Base-by-base conservation (phyloP, 495 filamentous ascomycete genomes). In the Usnea hakonensis region DNA sequence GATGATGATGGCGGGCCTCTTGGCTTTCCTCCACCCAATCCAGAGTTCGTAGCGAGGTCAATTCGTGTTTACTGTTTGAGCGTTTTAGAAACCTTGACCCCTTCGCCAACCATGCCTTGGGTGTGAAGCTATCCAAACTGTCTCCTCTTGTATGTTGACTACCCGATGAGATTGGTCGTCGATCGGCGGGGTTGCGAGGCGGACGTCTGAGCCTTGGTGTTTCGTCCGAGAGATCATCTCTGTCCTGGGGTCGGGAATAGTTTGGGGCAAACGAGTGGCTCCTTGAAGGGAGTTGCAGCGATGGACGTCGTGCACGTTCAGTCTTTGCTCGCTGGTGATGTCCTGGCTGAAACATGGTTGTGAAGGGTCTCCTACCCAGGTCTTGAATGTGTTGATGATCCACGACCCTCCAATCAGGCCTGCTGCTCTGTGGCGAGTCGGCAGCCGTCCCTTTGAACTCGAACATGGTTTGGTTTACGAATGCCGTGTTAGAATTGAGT, bases 21-120 rank as follows among this genome's bases (percentile, higher is more conserved):
- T 81, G 75, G 30, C 78, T 73, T 30, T 76, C 78, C 69, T 79
- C 76, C 56, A 78, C 73, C 66, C 68, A 70, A 53, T 67, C 63
- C 40, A 63, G 17, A 3, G 60, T 63, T 16, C 79, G 65, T 19
- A 76, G 75, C 55, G 76, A 76, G 61, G 75, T 73, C 59, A 82
- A 74, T 50, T 78, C 78, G 64, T 79, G 74, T 57, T 79, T 80
- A 66, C 79, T 83, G 1, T 79, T 79, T 61, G 80, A 77, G 38
- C 79, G 76, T 28, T 75, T 78, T 28, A 83, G 70, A 38, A 83
- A 77, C n/a, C 77, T 78, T 43, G 79, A 80, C 3, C 78, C 78
- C 41, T 79, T 78, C 46, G 74, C 68, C 38, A 81, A 67, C 48
- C 81, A 69, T 11, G 76, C 77, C 48, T 76, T 75, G 13, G 76